A percentile compares a stretch with the other conserved stretches of the same genome.
These are phyloP conservation scores for Limonium bicolor DNA, from an alignment of 148 eudicot species.

Conservation along the genomic window DNA sequence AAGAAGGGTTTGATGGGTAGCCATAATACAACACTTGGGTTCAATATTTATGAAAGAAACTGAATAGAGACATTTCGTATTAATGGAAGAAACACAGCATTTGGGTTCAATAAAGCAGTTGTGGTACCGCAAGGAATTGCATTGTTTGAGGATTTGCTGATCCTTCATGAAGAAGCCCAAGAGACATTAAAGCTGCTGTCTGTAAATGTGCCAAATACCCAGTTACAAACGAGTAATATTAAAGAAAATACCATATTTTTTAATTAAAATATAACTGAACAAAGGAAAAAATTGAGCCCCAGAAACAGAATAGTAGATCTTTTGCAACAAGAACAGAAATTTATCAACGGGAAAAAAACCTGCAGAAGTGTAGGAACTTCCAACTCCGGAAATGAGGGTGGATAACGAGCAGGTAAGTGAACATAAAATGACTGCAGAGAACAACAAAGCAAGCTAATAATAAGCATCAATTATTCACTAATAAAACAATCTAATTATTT, in stretches of 20 bases:
- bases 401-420: slow-evolving; percentile 81
- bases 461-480: no score
- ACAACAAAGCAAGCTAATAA: no score
- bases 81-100: no score
- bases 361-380: slow-evolving; percentile 93
- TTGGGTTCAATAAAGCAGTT: no score
- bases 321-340: neutral
- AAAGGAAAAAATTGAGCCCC: no score
- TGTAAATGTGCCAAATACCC: slow-evolving; percentile 18
- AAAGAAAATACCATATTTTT: neutral
- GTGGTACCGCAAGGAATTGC: slow-evolving; percentile 77
- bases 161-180: slow-evolving; percentile 94
- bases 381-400: slow-evolving; percentile 80
- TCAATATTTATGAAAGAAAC: no score
- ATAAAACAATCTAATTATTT: no score
- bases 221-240: slow-evolving; percentile 5
- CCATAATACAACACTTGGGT: no score
- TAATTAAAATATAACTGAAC: neutral
- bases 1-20: no score
- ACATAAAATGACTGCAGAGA: slow-evolving; percentile 71
- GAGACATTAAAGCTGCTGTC: slow-evolving; percentile 93
- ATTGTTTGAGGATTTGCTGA: slow-evolving; percentile 90
- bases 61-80: no score
- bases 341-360: slow-evolving; percentile 21
- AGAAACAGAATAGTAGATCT: no score